These are phyloP conservation scores for Penicillium robsamsonii DNA, from an alignment of 495 filamentous ascomycete species.

Conservation along the genomic window DNA sequence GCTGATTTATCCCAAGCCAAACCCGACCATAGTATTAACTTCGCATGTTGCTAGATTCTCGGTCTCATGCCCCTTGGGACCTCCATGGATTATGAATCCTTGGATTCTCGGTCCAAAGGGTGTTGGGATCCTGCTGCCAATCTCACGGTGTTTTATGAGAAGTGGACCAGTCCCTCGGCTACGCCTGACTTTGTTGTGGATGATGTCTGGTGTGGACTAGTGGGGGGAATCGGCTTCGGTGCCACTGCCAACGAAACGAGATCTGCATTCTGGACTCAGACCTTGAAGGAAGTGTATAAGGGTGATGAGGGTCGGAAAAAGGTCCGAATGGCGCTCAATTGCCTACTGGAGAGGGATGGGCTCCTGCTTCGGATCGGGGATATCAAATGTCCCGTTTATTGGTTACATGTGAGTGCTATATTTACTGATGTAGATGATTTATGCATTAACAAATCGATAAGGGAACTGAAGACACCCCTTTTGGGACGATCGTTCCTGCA, in stretches of 20 bases:
- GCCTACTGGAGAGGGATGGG: slow-evolving; percentile 58
- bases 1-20: neutral
- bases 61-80: slow-evolving; percentile 62
- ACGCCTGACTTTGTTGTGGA: slow-evolving; percentile 56
- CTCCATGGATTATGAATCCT: slow-evolving; percentile 61
- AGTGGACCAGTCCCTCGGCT: slow-evolving; percentile 42
- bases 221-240: slow-evolving; percentile 58
- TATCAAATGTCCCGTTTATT: slow-evolving; percentile 61
- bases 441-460: slow-evolving; percentile 16
- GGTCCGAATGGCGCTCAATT: slow-evolving; percentile 55
- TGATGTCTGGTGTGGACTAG: slow-evolving; percentile 55
- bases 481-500: slow-evolving; percentile 43
- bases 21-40: neutral
- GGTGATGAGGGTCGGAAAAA: slow-evolving; percentile 61
- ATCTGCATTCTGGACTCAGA: slow-evolving; percentile 52
- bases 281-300: slow-evolving; percentile 54
- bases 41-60: slow-evolving; percentile 40
- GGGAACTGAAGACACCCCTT: slow-evolving; percentile 56
- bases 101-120: slow-evolving; percentile 50
- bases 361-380: slow-evolving; percentile 53
- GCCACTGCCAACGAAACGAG: slow-evolving; percentile 38
- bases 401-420: slow-evolving; percentile 55
- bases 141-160: slow-evolving; percentile 45
- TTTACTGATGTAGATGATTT: neutral
- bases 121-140: slow-evolving; percentile 58